Conservation (phyloP, 73 alveolate species). For the Stentor roeselii region DNA sequence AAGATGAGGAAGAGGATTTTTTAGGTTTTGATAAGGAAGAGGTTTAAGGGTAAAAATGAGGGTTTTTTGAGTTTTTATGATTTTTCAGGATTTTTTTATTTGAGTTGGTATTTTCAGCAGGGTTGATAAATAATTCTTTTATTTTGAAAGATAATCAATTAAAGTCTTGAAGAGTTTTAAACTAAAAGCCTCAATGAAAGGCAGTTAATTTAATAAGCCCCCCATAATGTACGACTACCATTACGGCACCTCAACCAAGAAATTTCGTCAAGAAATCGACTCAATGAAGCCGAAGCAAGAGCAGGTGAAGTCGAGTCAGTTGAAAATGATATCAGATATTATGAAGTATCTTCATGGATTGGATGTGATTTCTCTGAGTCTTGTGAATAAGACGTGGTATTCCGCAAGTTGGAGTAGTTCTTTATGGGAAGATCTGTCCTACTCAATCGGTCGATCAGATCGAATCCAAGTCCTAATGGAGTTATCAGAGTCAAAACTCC, state of each 20-base stretch:
- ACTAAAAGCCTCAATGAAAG: too few relatives aligned
- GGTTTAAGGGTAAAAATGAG: too few relatives aligned
- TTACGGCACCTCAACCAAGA: constrained; percentile 11
- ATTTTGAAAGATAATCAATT: too few relatives aligned
- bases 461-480: background rate
- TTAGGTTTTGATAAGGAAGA: too few relatives aligned
- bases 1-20: too few relatives aligned
- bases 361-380: background rate
- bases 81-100: too few relatives aligned
- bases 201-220: too few relatives aligned
- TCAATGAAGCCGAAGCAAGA: background rate
- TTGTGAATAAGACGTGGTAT: constrained; percentile 1
- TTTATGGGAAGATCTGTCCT: constrained; percentile 7
- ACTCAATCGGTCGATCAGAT: background rate
- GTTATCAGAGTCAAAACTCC: background rate
- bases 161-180: too few relatives aligned
- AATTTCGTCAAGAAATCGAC: background rate
- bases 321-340: background rate
- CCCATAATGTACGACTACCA: constrained; percentile 30
- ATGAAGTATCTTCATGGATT: background rate
- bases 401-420: background rate
- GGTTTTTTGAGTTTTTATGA: too few relatives aligned
- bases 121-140: too few relatives aligned
- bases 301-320: too few relatives aligned
- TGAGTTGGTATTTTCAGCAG: too few relatives aligned